Evolutionary conservation across 192 early-diverging fungal species (phyloP).

Genomic region (Powellomyces hirtus): DNA sequence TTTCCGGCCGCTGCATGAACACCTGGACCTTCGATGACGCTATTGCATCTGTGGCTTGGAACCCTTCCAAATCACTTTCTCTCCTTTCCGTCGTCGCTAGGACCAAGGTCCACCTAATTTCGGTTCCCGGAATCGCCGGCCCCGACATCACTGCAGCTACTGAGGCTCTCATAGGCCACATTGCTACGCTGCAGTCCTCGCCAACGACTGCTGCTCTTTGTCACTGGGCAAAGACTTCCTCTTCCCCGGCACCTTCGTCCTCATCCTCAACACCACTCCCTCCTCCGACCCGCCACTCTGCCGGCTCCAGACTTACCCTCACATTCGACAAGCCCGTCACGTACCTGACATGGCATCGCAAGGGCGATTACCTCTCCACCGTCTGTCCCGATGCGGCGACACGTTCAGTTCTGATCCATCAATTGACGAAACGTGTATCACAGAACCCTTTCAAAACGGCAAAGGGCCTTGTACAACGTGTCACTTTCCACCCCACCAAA

Average conservation of each 20-base stretch:
- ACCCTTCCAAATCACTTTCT: conserved; percentile 74
- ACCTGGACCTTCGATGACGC: conserved; percentile 70
- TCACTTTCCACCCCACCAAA: conserved; percentile 88
- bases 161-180: conserved; percentile 25
- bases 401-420: conserved; percentile 85
- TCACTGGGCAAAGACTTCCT: conserved; percentile 31
- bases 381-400: conserved; percentile 71
- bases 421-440: conserved; percentile 80
- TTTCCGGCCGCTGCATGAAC: conserved; percentile 81
- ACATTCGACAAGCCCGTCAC: conserved; percentile 52
- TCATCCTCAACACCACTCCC: neutral
- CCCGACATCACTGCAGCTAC: conserved; percentile 29
- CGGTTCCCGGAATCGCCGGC: conserved; percentile 6
- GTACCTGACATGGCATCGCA: conserved; percentile 89
- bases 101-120: conserved; percentile 45
- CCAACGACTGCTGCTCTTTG: neutral
- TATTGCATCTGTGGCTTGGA: conserved; percentile 83
- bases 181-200: conserved; percentile 19
- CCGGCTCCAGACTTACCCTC: neutral
- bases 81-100: conserved; percentile 71
- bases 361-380: conserved; percentile 93
- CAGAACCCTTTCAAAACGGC: conserved; percentile 90
- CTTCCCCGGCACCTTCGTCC: conserved; percentile 1
- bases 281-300: neutral
- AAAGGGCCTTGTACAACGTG: conserved; percentile 84